These are phyloP conservation scores for Sarcocystis neurona DNA, from an alignment of 169 alveolate species.

Conservation along the genomic window DNA sequence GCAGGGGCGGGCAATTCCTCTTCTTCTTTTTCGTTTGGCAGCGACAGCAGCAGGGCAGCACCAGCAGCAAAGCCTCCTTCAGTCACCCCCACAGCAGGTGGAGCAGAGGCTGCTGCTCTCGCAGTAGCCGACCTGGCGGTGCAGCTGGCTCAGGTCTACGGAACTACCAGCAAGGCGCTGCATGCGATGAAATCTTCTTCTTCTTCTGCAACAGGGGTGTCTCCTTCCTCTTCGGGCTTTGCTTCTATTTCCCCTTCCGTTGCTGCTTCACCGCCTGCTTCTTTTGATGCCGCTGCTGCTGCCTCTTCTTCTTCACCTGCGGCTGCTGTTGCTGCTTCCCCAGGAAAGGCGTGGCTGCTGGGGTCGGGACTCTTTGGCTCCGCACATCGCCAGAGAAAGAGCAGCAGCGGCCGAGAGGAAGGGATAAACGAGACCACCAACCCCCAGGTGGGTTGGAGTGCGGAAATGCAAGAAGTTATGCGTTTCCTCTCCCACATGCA, in stretches of 20 bases:
- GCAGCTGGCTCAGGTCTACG: neutral
- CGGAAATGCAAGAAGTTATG: neutral
- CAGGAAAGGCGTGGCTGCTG: neutral
- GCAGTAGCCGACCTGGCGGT: conserved; percentile 4
- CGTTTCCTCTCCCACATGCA: neutral
- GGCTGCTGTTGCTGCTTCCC: neutral
- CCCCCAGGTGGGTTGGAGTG: neutral
- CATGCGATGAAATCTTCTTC: neutral
- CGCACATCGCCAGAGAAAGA: too few species aligned
- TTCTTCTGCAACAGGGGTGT: neutral
- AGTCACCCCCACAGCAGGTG: too few species aligned
- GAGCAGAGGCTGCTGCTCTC: neutral
- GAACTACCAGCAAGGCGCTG: neutral
- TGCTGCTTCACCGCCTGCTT: too few species aligned
- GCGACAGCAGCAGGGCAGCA: too few species aligned
- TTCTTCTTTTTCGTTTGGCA: too few species aligned
- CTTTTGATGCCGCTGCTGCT: too few species aligned
- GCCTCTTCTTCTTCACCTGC: too few species aligned
- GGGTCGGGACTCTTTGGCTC: neutral
- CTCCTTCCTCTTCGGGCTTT: too few species aligned
- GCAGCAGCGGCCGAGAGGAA: too few species aligned
- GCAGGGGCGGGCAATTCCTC: neutral
- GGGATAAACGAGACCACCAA: neutral
- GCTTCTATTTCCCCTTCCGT: too few species aligned
- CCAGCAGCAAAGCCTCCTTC: too few species aligned